Evolutionary conservation across 2,329 filamentous ascomycete species (phyloP), one percentile per base, ranked within the genome.

Genomic region (Pseudogymnoascus sp.): DNA sequence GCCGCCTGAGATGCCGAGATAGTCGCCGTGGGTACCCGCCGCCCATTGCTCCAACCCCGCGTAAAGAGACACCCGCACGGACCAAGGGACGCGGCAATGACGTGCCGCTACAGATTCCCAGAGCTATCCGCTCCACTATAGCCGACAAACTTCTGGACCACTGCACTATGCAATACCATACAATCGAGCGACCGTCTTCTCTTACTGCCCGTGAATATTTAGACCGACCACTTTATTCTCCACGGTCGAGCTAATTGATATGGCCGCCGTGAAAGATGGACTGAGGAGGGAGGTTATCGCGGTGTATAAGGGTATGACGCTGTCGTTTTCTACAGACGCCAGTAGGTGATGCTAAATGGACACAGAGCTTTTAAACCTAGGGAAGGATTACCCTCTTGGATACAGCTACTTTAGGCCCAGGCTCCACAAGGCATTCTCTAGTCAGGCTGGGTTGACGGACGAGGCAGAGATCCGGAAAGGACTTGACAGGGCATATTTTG

Each of bases 381-480:
- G 93, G 35, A 84, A 87, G 61, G 88, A 93, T 62, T 97, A 97
- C 69, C 93, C 94, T 1, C 79, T 89, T 14, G 94, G 94, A 53
- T 95, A 85, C 76, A 76, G 79, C 30, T 97, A 92, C 76, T 97
- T 95, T 72, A 84, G 88, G 9, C 82, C 85, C 6, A 84, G 91
- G 1, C 77, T 97, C 8, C 91, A 97, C 76, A 85, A 85, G 63
- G 93, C 93, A 0, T 99, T 97, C 75, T 83, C 86, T 66, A 84
- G 85, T 53, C 91, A 95, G 67, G 83, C 86, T 1, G 74, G 80
- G 39, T 71, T 96, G 62, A 80, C 77, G 2, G 85, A 94, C 66
- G 87, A 93, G 64, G 83, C 82, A 6, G 81, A 90, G 68, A 97
- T 99, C 58, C 81, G 80, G 41, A 80, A 86, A 63, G 89, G 85